Evolutionary conservation across 2,329 filamentous ascomycete species (phyloP), one percentile per base, ranked within the genome.

Genomic region (Whalleya microplaca): DNA sequence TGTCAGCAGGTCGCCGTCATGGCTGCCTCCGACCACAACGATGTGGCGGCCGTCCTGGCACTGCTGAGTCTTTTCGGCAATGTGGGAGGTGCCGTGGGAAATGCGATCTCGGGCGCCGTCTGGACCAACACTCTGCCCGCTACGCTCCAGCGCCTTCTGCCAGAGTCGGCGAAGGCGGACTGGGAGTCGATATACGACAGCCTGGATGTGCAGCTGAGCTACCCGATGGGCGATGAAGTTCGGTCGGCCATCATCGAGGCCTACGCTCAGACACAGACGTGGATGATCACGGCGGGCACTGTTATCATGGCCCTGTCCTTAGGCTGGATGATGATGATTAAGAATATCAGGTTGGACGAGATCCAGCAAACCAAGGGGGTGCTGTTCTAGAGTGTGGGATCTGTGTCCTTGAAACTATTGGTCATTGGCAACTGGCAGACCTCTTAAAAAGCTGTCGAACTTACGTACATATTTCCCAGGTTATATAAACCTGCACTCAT

Each of bases 101-200:
- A 75, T 2, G 79, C 83, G n/a, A 78, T 88, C 49, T 80, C 84
- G 2, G 81, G 78, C 2, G 82, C 83, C 2, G 80, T 88, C 61
- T 88, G 84, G 83, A 81, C 78, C 0, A 77, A 80, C 62, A 77
- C 78, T 2, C 79, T 88, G 59, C 79, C 79, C 2, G 68, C 68
- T 23, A 78, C 77, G 7, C 74, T 86, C 10, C 68, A 70, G 45
- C 56, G 68, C 43, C 78, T 81, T 59, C 73, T 85, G 0, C 82
- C 82, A 29, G 57, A 74, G 18, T 63, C 64, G 6, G 64, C 63
- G 3, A 67, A 70, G 56, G 56, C 56, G 10, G 66, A 78, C 37
- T 70, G 71, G 6, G 70, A 64, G 2, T 70, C 72, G 41, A 82
- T 86, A 44, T 85, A 84, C 58, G 75, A 77, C 27, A 75, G 75